Evolutionary conservation across 106 monocot species (phyloP), one percentile per base, ranked within the genome.

Genomic region (Triglochin maritima): DNA sequence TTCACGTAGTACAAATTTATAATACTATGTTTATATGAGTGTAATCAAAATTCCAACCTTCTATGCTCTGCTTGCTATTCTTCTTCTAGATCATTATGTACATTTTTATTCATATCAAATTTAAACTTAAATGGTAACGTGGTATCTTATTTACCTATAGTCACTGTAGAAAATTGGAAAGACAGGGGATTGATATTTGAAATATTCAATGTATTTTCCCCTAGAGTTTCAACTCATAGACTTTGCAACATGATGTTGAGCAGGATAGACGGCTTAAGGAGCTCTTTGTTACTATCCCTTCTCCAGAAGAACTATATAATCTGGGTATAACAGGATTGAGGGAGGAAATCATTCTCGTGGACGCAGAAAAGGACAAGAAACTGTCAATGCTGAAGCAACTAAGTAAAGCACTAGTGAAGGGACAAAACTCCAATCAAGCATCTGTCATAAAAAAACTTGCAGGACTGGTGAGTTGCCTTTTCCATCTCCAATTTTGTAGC

Each of bases 201-300:
- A 55, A 10, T 55, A 12, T n/a, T 12, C 10, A 12, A 55, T 10
- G 13, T 55, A n/a, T 55, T 55, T 3, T 9, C 2, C 3, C 14
- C 55, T 9, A 3, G 10, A 29, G n/a, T 64, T 44, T 48, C 12
- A 62, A 13, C 64, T 64, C 47, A 48, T 49, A 64, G 14, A 17
- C 17, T 14, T 12, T 64, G 5, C 49, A 14, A 59, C 46, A 12
- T 64, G 15, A 29, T n/a, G 13, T 64, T 46, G 10, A 43, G 66
- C 79, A 99, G 98, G 98, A 99, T 70, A 92, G 84, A 81, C 92
- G 77, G 70, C 82, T 99, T 29, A 99, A 89, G 86, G 86, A 88
- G 69, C 71, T 64, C 57, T 99, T 89, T 79, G 78, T 82, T 48
- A 81, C 65, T 42, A 92, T 99, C 65, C 98, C 98, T 17, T 79